Conservation (phyloP, 2,329 filamentous ascomycete species). For the Didymella pomorum region DNA sequence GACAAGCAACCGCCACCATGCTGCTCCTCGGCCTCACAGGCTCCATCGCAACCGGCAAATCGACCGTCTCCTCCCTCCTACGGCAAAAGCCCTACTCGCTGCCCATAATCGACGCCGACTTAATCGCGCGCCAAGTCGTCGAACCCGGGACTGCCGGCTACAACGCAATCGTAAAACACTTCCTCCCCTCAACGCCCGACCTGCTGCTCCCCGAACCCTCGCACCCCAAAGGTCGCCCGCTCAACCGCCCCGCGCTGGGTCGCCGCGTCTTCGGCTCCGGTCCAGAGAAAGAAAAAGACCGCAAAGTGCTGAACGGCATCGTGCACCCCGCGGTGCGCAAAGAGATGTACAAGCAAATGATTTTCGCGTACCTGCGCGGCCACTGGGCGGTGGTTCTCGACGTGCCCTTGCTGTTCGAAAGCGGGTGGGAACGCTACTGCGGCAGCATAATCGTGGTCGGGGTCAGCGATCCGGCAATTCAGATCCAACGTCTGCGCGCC, state of each 20-base stretch:
- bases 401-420: constrained; percentile 91
- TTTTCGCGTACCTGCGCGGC: constrained; percentile 76
- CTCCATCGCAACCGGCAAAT: constrained; percentile 98
- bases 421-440: constrained; percentile 83
- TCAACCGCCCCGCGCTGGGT: constrained; percentile 88
- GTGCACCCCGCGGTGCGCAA: constrained; percentile 88
- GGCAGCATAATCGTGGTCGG: constrained; percentile 87
- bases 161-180: constrained; percentile 80
- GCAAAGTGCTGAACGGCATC: constrained; percentile 83
- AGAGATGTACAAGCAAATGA: constrained; percentile 79
- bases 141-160: constrained; percentile 90
- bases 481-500: constrained; percentile 79
- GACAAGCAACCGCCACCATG: constrained; percentile 63
- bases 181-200: constrained; percentile 83
- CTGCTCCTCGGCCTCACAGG: constrained; percentile 94
- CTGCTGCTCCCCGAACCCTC: constrained; percentile 68
- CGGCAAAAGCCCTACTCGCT: constrained; percentile 81
- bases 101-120: constrained; percentile 92
- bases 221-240: constrained; percentile 72
- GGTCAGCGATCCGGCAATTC: constrained; percentile 78
- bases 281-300: constrained; percentile 73
- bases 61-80: constrained; percentile 87
- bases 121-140: constrained; percentile 91
- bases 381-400: constrained; percentile 92
- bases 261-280: constrained; percentile 84